A percentile compares a stretch with the other conserved stretches of the same genome.
Conservation (phyloP, 2,329 filamentous ascomycete species). For the Alternaria triticimaculans region DNA sequence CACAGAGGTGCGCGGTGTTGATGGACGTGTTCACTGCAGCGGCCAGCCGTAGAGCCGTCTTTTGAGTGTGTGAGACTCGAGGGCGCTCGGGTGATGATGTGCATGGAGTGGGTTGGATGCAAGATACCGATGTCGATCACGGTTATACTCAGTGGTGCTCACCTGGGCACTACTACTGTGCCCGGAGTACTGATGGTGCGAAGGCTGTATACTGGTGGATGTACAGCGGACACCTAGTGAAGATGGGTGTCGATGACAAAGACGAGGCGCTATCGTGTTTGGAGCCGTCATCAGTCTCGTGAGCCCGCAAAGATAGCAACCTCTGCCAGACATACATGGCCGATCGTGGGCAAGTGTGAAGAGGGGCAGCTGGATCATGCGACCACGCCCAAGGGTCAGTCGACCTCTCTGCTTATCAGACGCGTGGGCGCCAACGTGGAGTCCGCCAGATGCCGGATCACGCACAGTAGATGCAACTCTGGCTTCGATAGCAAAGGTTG, state of each 20-base stretch:
- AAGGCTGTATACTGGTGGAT: constrained; percentile 2
- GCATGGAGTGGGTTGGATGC: background rate
- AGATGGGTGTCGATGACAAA: background rate
- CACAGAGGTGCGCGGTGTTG: constrained; percentile 12
- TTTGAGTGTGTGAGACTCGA: background rate
- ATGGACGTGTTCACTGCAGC: constrained; percentile 16
- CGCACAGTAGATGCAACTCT: background rate
- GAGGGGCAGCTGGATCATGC: constrained; percentile 38
- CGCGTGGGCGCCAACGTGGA: constrained; percentile 14
- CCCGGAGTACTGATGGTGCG: background rate
- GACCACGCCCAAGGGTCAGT: constrained; percentile 26
- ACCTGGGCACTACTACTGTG: background rate
- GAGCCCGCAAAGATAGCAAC: constrained; percentile 12
- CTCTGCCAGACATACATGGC: constrained; percentile 6
- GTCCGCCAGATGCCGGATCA: constrained; percentile 9
- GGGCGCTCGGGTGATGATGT: background rate
- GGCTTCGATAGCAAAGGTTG: constrained; percentile 6
- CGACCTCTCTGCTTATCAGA: constrained; percentile 23
- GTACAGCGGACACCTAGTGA: constrained; percentile 5
- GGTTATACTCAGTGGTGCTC: constrained; percentile 10
- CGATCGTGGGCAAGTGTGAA: constrained; percentile 24
- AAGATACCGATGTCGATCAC: constrained; percentile 16
- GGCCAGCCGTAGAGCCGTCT: constrained; percentile 20
- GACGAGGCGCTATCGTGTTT: background rate
- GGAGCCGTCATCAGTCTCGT: constrained; percentile 25